phyloP scores from a whole-genome alignment of 306 rosid species.

The Rosa persica region DNA sequence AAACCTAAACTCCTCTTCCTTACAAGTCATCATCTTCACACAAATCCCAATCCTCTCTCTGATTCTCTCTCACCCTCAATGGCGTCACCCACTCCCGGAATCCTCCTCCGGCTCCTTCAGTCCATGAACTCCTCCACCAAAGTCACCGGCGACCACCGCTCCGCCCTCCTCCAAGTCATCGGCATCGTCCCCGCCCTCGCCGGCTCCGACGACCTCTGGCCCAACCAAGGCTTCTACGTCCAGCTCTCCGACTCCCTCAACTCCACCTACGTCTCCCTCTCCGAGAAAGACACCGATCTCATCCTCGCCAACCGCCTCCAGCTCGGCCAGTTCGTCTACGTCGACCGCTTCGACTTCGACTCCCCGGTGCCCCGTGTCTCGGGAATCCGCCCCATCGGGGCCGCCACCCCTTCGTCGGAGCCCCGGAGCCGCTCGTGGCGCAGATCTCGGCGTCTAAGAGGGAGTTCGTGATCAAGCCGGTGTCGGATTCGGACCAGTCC shows the following conservation, averaged over 20 bases:
- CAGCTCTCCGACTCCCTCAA: constrained; percentile 95
- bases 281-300: constrained; percentile 74
- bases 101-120: constrained; percentile 73
- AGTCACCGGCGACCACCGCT: constrained; percentile 99
- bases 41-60: background rate
- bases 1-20: background rate
- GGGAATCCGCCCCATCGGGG: constrained; percentile 70
- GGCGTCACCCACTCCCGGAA: constrained; percentile 90
- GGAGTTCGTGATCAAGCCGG: constrained; percentile 75
- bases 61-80: constrained; percentile 35
- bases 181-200: constrained; percentile 93
- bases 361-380: constrained; percentile 67
- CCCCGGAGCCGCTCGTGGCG: constrained; percentile 73
- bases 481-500: constrained; percentile 61
- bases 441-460: constrained; percentile 52
- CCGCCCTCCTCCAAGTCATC: constrained; percentile 84
- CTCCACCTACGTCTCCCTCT: constrained; percentile 85
- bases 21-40: background rate
- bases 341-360: constrained; percentile 79
- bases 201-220: constrained; percentile 80
- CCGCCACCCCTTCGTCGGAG: constrained; percentile 72
- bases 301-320: constrained; percentile 87
- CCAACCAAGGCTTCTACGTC: constrained; percentile 83
- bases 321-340: constrained; percentile 76
- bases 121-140: constrained; percentile 76